Evolutionary conservation across 1,284 basidiomycete species (phyloP).

Genomic region (Tylopilus orsonianus): DNA sequence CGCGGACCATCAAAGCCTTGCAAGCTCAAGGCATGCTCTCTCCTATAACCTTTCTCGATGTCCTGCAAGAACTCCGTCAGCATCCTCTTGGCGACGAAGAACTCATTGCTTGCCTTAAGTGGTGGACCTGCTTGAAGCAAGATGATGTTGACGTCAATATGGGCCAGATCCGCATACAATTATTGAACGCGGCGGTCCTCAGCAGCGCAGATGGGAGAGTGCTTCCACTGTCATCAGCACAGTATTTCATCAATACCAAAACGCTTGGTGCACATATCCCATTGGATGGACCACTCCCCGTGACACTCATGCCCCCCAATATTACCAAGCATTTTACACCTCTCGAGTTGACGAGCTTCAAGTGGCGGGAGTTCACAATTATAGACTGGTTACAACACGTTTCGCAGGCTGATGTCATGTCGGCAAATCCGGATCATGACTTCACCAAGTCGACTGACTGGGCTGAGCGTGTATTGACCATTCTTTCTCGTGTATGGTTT

Average conservation of each 20-base stretch:
- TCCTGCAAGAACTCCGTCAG: conserved; percentile 75
- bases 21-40: conserved; percentile 72
- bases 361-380: conserved; percentile 81
- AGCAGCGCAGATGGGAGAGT: conserved; percentile 47
- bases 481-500: conserved; percentile 78
- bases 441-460: conserved; percentile 71
- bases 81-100: conserved; percentile 77
- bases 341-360: conserved; percentile 63
- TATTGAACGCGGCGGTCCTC: conserved; percentile 73
- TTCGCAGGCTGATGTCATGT: conserved; percentile 47
- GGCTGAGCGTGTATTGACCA: conserved; percentile 78
- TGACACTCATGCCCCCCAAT: conserved; percentile 70
- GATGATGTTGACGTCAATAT: conserved; percentile 40
- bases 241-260: conserved; percentile 74
- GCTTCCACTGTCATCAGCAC: conserved; percentile 68
- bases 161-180: conserved; percentile 52
- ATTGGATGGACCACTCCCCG: conserved; percentile 80
- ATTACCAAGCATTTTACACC: conserved; percentile 67
- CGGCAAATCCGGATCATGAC: conserved; percentile 56
- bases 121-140: conserved; percentile 79
- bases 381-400: conserved; percentile 78
- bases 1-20: conserved; percentile 65
- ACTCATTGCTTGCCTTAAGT: conserved; percentile 81
- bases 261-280: conserved; percentile 66
- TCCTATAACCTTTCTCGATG: conserved; percentile 84